These are phyloP conservation scores for Daldinia vernicosa DNA, from an alignment of 495 filamentous ascomycete genomes.

Conservation along the genomic window DNA sequence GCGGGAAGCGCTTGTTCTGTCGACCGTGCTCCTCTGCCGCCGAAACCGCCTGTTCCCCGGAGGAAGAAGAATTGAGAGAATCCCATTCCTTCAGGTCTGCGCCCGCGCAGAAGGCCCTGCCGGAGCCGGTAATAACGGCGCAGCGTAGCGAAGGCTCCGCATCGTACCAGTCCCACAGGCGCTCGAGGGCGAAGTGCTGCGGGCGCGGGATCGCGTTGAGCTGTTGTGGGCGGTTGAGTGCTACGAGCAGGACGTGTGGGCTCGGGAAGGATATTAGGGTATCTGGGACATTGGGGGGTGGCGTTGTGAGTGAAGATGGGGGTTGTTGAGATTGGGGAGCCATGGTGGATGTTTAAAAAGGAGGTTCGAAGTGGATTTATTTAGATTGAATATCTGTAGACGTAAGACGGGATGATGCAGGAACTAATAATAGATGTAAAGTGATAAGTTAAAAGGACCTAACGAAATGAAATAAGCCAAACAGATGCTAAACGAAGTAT, in stretches of 20 bases:
- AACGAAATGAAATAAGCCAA: too few species aligned
- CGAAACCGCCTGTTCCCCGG: not conserved
- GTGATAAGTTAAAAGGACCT: too few species aligned
- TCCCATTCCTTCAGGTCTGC: slow-evolving; percentile 63
- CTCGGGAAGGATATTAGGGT: slow-evolving; percentile 63
- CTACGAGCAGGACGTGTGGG: slow-evolving; percentile 66
- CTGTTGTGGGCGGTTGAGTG: slow-evolving; percentile 65
- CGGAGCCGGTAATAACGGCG: slow-evolving; percentile 64
- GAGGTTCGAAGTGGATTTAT: not conserved
- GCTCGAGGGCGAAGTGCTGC: slow-evolving; percentile 61
- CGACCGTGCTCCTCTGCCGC: not conserved
- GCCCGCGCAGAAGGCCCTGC: slow-evolving; percentile 66
- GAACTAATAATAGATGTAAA: too few species aligned
- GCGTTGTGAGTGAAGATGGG: slow-evolving; percentile 36
- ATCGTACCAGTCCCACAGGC: slow-evolving; percentile 68
- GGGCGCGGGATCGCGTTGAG: slow-evolving; percentile 66
- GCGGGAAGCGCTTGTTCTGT: slow-evolving; percentile 23
- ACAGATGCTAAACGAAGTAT: too few species aligned
- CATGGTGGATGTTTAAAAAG: slow-evolving; percentile 7
- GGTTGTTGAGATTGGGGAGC: slow-evolving; percentile 23
- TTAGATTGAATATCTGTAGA: not conserved
- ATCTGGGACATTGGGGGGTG: slow-evolving; percentile 50
- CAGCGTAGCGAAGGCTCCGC: slow-evolving; percentile 62
- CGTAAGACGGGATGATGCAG: too few species aligned
- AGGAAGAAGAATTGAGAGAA: slow-evolving; percentile 22